Conservation (phyloP, 108 stramenopile genomes). For the Asterionellopsis glacialis region DNA sequence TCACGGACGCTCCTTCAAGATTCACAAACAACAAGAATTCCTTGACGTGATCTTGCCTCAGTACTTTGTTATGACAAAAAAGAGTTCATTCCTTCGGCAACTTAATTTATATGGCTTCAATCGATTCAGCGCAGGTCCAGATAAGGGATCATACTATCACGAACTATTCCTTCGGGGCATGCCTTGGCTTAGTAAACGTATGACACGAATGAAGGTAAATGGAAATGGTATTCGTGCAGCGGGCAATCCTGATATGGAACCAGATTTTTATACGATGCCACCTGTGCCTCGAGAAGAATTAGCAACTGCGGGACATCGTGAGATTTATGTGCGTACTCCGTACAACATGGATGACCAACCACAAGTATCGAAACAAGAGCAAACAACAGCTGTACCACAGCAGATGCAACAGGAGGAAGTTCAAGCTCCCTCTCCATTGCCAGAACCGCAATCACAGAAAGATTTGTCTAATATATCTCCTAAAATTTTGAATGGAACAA, state of each 20-base stretch:
- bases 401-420: background rate
- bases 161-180: slow-evolving; percentile 73
- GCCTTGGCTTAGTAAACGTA: slow-evolving; percentile 53
- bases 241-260: slow-evolving; percentile 78
- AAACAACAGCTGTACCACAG: background rate
- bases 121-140: slow-evolving; percentile 60
- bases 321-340: background rate
- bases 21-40: slow-evolving; percentile 68
- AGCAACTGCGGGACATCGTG: background rate
- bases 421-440: background rate
- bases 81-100: slow-evolving; percentile 81
- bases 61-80: slow-evolving; percentile 87
- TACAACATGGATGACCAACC: background rate
- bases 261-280: slow-evolving; percentile 49
- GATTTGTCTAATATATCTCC: no score
- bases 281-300: slow-evolving; percentile 17
- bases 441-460: background rate
- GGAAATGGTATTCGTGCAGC: slow-evolving; percentile 78
- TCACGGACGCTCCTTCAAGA: slow-evolving; percentile 73
- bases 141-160: slow-evolving; percentile 77
- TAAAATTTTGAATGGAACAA: no score
- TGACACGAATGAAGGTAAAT: slow-evolving; percentile 78
- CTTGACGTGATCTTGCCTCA: slow-evolving; percentile 63
- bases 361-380: no score
- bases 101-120: slow-evolving; percentile 82